A percentile compares a stretch with the other conserved stretches of the same genome.
Evolutionary conservation across 2,329 filamentous ascomycete genomes (phyloP).

Genomic region (Raffaelea albimanens): DNA sequence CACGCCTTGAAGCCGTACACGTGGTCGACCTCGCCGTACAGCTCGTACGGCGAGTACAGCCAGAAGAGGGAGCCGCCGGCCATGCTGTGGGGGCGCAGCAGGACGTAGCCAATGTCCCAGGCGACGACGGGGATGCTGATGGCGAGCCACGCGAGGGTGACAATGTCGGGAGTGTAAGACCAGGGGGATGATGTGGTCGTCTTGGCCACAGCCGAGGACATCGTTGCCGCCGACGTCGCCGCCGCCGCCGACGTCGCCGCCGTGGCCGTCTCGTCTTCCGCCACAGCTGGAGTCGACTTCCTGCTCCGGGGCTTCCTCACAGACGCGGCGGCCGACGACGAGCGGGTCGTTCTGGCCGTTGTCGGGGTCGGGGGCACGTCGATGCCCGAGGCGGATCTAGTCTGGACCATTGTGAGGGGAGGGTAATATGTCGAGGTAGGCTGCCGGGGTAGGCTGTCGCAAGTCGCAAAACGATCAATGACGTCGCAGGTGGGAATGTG

Average conservation of each 20-base stretch:
- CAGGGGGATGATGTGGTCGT: slow-evolving; percentile 18
- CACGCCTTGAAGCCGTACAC: slow-evolving; percentile 72
- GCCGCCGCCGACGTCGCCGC: background rate
- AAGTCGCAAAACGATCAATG: background rate
- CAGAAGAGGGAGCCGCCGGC: slow-evolving; percentile 62
- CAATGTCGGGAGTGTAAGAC: slow-evolving; percentile 34
- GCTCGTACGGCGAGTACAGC: slow-evolving; percentile 67
- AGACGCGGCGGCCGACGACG: background rate
- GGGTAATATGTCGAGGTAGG: background rate
- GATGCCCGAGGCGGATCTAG: slow-evolving; percentile 14
- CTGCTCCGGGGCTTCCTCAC: slow-evolving; percentile 1
- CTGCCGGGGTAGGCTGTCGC: background rate
- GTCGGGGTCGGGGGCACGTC: slow-evolving; percentile 11
- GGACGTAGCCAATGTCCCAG: slow-evolving; percentile 75
- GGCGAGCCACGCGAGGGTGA: slow-evolving; percentile 58
- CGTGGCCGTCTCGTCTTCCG: background rate
- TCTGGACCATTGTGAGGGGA: slow-evolving; percentile 13
- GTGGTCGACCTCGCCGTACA: slow-evolving; percentile 73
- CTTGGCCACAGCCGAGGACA: slow-evolving; percentile 2
- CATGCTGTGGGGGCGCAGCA: slow-evolving; percentile 75
- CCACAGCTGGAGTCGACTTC: slow-evolving; percentile 3
- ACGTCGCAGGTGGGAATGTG: too few species aligned
- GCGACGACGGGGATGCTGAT: slow-evolving; percentile 67
- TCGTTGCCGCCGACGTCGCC: background rate
- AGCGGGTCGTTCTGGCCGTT: slow-evolving; percentile 6